Base-by-base conservation (phyloP, 106 monocot genomes). In the Ottelia alismoides region DNA sequence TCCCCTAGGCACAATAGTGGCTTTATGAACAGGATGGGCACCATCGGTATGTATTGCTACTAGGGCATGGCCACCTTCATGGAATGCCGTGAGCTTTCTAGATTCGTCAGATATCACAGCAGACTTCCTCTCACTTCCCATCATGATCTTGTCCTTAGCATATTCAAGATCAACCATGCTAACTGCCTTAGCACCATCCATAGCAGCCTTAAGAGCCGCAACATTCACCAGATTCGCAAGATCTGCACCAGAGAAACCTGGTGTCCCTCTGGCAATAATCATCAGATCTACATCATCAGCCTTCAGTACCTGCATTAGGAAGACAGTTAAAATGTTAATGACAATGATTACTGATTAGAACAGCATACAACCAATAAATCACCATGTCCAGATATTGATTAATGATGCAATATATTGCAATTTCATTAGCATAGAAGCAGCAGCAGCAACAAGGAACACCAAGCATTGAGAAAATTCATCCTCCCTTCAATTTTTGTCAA, bases 161-260 rank as follows among this genome's bases (percentile, higher is more conserved):
- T 83, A 90, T 56, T 98, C 98, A 0, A 98, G 72, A 68, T 98
- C 98, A 27, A 31, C 69, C 90, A 90, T 85, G 48, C 30, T 79
- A 51, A 98, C 98, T 31, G 90, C 82, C 57, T 90, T 98, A 16
- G 98, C 81, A 6, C 90, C 98, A 70, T 98, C 98, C 98, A 98
- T 98, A 0, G 98, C 98, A 25, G 98, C 98, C 64, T 98, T 98
- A 19, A 98, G 72, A 17, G 98, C 98, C 22, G 85, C 98, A 27
- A 98, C 68, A 57, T 98, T 98, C 12, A 98, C 79, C 40, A 98
- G 58, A 55, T 98, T 98, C 50, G 98, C 98, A 47, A 98, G 85
- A 66, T 98, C 98, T n/a, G 98, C 98, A 45, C 98, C 98, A 0
- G 98, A 98, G 72, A 98, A 98, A 0, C 98, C 98, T 21, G 98